These are phyloP conservation scores for Polychaeton citri DNA, from an alignment of 2,329 filamentous ascomycete species.

Conservation along the genomic window DNA sequence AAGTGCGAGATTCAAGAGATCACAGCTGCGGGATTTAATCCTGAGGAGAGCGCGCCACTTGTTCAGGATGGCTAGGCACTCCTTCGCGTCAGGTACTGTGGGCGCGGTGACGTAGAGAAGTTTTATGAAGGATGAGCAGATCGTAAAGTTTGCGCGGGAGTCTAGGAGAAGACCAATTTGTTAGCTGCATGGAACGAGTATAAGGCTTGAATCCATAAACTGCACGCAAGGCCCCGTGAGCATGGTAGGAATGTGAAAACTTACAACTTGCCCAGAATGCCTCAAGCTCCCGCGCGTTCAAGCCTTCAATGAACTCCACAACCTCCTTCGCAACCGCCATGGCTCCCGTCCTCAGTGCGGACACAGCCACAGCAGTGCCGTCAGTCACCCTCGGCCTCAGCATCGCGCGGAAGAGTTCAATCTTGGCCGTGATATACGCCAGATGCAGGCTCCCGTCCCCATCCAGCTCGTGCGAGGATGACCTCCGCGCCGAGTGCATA, in stretches of 20 bases:
- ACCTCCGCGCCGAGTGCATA: neutral
- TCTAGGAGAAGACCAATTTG: constrained; percentile 8
- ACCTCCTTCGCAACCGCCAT: constrained; percentile 18
- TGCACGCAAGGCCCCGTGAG: too few relatives aligned
- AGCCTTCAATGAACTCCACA: constrained; percentile 16
- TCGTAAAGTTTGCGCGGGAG: constrained; percentile 22
- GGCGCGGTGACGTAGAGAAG: constrained; percentile 20
- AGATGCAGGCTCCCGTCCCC: constrained; percentile 34
- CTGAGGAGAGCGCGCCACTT: constrained; percentile 18
- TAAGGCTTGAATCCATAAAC: neutral
- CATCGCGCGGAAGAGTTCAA: constrained; percentile 38
- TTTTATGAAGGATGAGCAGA: constrained; percentile 21
- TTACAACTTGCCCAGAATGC: constrained; percentile 23
- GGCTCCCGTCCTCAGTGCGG: constrained; percentile 19
- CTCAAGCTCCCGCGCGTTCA: constrained; percentile 18
- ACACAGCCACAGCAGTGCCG: constrained; percentile 14
- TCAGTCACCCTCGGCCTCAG: constrained; percentile 26
- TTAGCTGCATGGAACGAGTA: neutral
- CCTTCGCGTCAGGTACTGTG: constrained; percentile 14
- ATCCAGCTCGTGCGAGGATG: constrained; percentile 30
- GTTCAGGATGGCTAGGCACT: constrained; percentile 17
- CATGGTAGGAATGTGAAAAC: constrained; percentile 3
- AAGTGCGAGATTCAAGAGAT: constrained; percentile 20
- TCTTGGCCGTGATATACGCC: constrained; percentile 39
- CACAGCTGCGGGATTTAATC: constrained; percentile 21